Evolutionary conservation across 2,329 filamentous ascomycete species (phyloP).

Genomic region (Pseudovirgaria hyperparasitica): DNA sequence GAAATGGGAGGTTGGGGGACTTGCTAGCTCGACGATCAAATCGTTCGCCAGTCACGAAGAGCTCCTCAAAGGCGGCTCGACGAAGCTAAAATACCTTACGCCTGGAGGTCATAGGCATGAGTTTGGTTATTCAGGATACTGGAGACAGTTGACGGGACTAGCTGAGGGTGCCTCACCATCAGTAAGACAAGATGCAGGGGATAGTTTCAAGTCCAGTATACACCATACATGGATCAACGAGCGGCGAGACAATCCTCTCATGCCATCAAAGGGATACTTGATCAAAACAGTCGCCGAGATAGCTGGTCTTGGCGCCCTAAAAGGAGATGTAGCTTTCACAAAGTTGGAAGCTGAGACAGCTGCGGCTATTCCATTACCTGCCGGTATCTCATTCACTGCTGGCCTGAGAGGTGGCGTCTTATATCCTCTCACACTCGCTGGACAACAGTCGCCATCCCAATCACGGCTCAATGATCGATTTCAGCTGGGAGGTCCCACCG

Average conservation of each 20-base stretch:
- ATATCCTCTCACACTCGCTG: constrained; percentile 62
- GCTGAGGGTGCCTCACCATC: constrained; percentile 64
- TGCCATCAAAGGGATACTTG: constrained; percentile 73
- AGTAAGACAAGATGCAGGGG: constrained; percentile 73
- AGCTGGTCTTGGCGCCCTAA: constrained; percentile 73
- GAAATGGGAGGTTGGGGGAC: constrained; percentile 63
- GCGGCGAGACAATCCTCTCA: constrained; percentile 67
- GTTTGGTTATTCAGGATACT: constrained; percentile 65
- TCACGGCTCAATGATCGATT: constrained; percentile 91
- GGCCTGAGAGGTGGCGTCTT: constrained; percentile 72
- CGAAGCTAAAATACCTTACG: constrained; percentile 65
- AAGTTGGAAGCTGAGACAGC: constrained; percentile 82
- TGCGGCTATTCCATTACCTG: constrained; percentile 61
- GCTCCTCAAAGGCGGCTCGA: constrained; percentile 61
- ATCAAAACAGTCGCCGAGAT: constrained; percentile 67
- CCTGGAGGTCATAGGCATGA: constrained; percentile 56
- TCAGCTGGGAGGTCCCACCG: constrained; percentile 84
- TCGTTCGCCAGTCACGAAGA: constrained; percentile 93
- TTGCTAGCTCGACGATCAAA: constrained; percentile 78
- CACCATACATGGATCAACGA: constrained; percentile 73
- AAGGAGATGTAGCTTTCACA: constrained; percentile 84
- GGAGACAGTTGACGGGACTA: constrained; percentile 80
- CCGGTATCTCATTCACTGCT: constrained; percentile 70
- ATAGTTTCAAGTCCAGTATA: constrained; percentile 79
- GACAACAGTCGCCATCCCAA: constrained; percentile 41